Base-by-base conservation (phyloP, 192 early-diverging fungal genomes). In the Cladochytrium replicatum region DNA sequence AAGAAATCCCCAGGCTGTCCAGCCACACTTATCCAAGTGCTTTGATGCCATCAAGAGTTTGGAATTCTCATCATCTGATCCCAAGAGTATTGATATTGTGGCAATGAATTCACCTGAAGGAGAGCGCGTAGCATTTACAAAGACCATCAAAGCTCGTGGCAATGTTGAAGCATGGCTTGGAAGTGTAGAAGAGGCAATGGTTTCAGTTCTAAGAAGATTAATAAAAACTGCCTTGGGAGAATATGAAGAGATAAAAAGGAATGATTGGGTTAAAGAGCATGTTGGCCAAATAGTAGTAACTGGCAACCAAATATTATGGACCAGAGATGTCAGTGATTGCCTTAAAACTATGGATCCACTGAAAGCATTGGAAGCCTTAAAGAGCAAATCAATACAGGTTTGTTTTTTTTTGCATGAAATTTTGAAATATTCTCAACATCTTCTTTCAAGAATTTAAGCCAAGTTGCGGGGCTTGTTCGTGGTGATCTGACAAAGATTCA, bases 121-220 rank as follows among this genome's bases (percentile, higher is more conserved):
- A 6, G 77, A 79, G 41, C 41, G 61, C 3, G 77, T 79, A 1
- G 44, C 58, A 19, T 79, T 79, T 38, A 37, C 58, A n/a, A 79
- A 79, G 50, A 69, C 65, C 24, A 66, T 79, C 40, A 79, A 79
- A 48, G 77, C 77, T n/a, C 52, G 77, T 43, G 77, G 77, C 24
- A 79, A 79, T 48, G 77, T 79, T n/a, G 77, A 79, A 34, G 63
- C 67, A 4, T 79, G 77, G 77, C 64, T 79, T 15, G 64, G 73
- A n/a, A 70, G 57, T 32, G 77, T 79, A 3, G 77, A 79, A 54
- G 77, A 79, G 54, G 71, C 48, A 11, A 79, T 79, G 77, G 65
- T 79, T 21, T 54, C 61, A 0, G 61, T 75, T 19, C 48, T 79
- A 24, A 34, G 69, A 0, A 38, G 69, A 23, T 52, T 76, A 13